Percentiles rank a stretch among this genome's conserved stretches.
Evolutionary conservation across 495 filamentous ascomycete species (phyloP).

Genomic region (Elasticomyces elasticus): DNA sequence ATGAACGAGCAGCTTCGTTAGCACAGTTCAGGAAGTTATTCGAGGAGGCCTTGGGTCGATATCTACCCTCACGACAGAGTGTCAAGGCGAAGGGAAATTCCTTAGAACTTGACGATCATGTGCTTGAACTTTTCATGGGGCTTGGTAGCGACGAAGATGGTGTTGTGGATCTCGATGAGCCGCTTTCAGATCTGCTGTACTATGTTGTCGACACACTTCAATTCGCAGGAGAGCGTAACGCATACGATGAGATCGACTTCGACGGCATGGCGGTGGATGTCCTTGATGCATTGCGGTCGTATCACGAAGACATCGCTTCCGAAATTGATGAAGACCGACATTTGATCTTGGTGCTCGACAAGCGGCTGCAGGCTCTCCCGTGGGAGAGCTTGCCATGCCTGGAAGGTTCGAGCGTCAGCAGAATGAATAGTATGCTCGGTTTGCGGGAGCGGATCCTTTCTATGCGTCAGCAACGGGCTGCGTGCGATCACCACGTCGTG

Average conservation of each 20-base stretch:
- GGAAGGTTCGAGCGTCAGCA: slow-evolving; percentile 64
- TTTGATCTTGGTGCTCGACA: slow-evolving; percentile 88
- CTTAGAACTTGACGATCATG: slow-evolving; percentile 61
- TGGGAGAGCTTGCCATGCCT: slow-evolving; percentile 94
- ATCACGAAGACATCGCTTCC: slow-evolving; percentile 48
- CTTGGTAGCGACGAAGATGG: slow-evolving; percentile 60
- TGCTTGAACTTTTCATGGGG: slow-evolving; percentile 80
- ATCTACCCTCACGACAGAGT: slow-evolving; percentile 78
- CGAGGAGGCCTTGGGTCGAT: slow-evolving; percentile 68
- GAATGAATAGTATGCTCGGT: slow-evolving; percentile 73
- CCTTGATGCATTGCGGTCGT: slow-evolving; percentile 65
- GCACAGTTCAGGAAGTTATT: slow-evolving; percentile 66
- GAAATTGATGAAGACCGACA: slow-evolving; percentile 44
- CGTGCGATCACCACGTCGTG: slow-evolving; percentile 43
- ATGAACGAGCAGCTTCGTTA: slow-evolving; percentile 49
- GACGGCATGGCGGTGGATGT: slow-evolving; percentile 72
- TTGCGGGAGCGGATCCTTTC: slow-evolving; percentile 58
- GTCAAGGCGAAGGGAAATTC: slow-evolving; percentile 36
- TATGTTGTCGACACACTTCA: slow-evolving; percentile 95
- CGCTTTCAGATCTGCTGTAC: slow-evolving; percentile 79
- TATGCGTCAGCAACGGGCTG: slow-evolving; percentile 21
- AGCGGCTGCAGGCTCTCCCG: slow-evolving; percentile 76
- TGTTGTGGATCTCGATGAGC: slow-evolving; percentile 67
- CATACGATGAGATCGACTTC: slow-evolving; percentile 96
- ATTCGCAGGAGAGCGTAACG: slow-evolving; percentile 91